Base-by-base conservation (phyloP, 768 basidiomycete species). In the Leccinum obscurum region DNA sequence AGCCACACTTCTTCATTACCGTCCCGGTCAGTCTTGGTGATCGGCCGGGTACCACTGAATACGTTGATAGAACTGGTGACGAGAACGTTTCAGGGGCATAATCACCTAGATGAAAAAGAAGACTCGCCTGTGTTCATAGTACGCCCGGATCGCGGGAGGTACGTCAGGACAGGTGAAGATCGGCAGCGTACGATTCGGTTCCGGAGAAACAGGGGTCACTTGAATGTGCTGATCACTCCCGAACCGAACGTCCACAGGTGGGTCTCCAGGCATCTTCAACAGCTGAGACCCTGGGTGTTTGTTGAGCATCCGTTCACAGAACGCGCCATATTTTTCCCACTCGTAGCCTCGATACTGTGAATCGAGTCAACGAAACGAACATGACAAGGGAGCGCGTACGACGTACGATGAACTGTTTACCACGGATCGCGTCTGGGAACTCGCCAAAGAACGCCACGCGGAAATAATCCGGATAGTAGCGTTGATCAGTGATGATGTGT, bases 391-490 rank as follows among this genome's bases (percentile, higher is more conserved):
- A 28, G 24, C 57, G 63, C 14, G 32, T 20, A 13, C n/a, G 28
- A 61, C 83, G 61, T 74, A 95, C 93, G 61, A 96, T 88, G 76
- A 95, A 98, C 59, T 94, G 91, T 72, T 95, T 96, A 66, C 90
- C 86, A 57, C 89, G 84, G 44, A 96, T 84, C 17, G 92, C 92
- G 20, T 78, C 83, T 0, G 93, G 93, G 77, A 95, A 95, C 66
- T 88, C 91, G 26, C 96, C 95, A 74, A 88, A 97, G 77, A 95
- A 98, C 5, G 90, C 89, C 37, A 98, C 92, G 52, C 93, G 82
- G 79, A 95, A 98, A 74, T 95, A 97, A 68, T 94, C 95, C 20
- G 93, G 86, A 69, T 94, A 94, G 64, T 92, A 92, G 53, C 92
- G 85, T 72, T 90, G 86, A 60, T 91, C 85, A 37, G 81, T 85